Evolutionary conservation across 805 yeast genomes (phyloP).

Genomic region (Metschnikowia vanudenii): DNA sequence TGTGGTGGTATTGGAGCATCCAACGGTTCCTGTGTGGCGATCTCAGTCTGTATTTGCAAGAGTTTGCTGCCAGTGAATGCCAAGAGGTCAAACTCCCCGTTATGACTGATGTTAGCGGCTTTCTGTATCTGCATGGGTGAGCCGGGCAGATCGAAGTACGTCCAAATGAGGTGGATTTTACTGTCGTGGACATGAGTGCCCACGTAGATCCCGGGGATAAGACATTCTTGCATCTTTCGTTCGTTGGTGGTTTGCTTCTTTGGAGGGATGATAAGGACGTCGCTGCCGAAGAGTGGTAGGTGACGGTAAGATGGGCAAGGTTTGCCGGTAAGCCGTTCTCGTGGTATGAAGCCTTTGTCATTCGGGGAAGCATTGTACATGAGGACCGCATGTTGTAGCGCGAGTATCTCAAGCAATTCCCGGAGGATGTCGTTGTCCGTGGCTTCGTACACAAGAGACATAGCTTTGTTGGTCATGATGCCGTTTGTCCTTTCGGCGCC

Average conservation of each 20-base stretch:
- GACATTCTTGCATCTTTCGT: not conserved
- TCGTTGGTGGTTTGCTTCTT: not conserved
- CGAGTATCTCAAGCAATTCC: not conserved
- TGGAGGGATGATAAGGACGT: not conserved
- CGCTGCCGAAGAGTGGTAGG: not conserved
- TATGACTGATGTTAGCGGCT: not conserved
- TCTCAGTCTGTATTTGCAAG: not conserved
- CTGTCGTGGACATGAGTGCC: not conserved
- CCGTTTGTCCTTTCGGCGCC: conserved; percentile 3
- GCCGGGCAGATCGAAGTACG: not conserved
- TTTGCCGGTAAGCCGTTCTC: not conserved
- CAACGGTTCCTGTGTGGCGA: not conserved
- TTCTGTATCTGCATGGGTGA: not conserved
- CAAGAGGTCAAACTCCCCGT: not conserved
- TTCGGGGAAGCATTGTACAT: not conserved
- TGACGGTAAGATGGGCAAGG: not conserved
- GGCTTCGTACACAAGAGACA: not conserved
- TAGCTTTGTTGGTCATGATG: not conserved
- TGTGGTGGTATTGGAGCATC: too few relatives aligned
- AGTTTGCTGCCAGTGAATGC: not conserved
- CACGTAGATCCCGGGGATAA: not conserved
- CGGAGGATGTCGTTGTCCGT: not conserved
- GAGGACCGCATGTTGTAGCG: not conserved
- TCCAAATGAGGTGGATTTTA: not conserved
- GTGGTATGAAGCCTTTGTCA: not conserved